Conservation (phyloP, 768 basidiomycete genomes). For the Hemileccinum impolitum region DNA sequence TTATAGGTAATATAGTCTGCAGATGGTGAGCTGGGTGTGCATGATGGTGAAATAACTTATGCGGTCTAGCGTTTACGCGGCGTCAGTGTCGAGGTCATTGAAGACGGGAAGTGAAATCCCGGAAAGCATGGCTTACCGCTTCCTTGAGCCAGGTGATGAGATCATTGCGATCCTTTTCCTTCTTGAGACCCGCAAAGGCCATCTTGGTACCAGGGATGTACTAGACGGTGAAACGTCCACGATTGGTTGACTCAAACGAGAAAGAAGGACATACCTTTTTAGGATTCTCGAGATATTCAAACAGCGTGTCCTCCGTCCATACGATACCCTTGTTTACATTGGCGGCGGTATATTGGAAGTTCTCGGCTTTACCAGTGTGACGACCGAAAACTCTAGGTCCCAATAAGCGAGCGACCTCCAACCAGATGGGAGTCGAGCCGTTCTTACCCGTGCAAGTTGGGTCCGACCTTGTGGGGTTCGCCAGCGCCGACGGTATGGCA, state of each 20-base stretch:
- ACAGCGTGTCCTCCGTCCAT: constrained; percentile 88
- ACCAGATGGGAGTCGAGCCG: neutral
- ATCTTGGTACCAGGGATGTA: constrained; percentile 98
- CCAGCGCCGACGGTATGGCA: constrained; percentile 85
- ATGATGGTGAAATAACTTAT: constrained; percentile 18
- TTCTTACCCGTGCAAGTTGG: constrained; percentile 88
- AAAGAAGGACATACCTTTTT: constrained; percentile 67
- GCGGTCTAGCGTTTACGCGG: constrained; percentile 18
- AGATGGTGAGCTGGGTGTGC: constrained; percentile 13
- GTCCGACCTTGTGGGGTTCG: constrained; percentile 87
- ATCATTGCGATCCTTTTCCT: constrained; percentile 96
- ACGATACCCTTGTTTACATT: constrained; percentile 91
- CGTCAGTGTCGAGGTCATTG: neutral
- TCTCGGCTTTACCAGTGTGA: constrained; percentile 80
- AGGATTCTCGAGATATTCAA: constrained; percentile 95
- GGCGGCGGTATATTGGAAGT: constrained; percentile 90
- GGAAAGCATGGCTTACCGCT: constrained; percentile 43
- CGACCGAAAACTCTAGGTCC: constrained; percentile 72
- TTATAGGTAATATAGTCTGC: constrained; percentile 23
- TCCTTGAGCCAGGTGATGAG: constrained; percentile 84
- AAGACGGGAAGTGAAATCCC: neutral
- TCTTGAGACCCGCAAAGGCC: constrained; percentile 98
- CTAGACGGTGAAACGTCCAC: constrained; percentile 32
- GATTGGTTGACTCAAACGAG: neutral
- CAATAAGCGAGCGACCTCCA: neutral